A percentile compares a stretch with the other conserved stretches of the same genome.
Conservation (phyloP, 179 eudicot genomes). For the Amaranthus tricolor region DNA sequence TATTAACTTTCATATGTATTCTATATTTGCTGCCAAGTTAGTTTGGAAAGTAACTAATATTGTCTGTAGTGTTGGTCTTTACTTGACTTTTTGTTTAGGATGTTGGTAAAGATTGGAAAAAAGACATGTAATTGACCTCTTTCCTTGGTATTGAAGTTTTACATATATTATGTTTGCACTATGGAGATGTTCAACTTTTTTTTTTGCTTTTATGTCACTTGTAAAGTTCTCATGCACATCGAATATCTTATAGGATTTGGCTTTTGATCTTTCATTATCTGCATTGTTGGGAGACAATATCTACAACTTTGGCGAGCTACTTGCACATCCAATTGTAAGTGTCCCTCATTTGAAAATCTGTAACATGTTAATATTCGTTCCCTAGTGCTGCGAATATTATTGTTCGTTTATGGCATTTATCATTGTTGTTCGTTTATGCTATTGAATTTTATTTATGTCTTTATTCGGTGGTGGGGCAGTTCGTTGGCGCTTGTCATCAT, state of each 20-base stretch:
- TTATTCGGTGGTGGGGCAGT: not conserved
- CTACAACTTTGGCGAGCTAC: constrained; percentile 98
- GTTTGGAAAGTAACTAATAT: not conserved
- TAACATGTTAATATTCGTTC: too few species aligned
- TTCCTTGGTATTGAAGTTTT: not conserved
- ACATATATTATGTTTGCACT: not conserved
- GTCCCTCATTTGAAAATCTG: not conserved
- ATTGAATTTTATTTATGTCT: not conserved
- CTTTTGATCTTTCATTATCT: constrained; percentile 91
- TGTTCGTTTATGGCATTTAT: not conserved
- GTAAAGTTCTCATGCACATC: not conserved
- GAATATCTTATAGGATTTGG: constrained; percentile 63
- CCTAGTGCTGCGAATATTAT: not conserved
- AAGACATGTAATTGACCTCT: not conserved
- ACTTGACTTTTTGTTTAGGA: not conserved
- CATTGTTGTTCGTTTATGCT: not conserved
- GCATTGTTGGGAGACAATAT: constrained; percentile 96
- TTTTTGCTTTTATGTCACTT: constrained; percentile 10
- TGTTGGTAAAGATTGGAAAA: not conserved
- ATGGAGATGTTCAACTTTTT: not conserved
- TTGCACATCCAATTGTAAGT: constrained; percentile 98
- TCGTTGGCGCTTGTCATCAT: not conserved
- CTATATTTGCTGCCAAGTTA: not conserved
- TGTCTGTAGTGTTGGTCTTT: not conserved
- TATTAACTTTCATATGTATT: not conserved